These are phyloP conservation scores for Termitomyces heimii DNA, from an alignment of 768 basidiomycete genomes.

Conservation along the genomic window DNA sequence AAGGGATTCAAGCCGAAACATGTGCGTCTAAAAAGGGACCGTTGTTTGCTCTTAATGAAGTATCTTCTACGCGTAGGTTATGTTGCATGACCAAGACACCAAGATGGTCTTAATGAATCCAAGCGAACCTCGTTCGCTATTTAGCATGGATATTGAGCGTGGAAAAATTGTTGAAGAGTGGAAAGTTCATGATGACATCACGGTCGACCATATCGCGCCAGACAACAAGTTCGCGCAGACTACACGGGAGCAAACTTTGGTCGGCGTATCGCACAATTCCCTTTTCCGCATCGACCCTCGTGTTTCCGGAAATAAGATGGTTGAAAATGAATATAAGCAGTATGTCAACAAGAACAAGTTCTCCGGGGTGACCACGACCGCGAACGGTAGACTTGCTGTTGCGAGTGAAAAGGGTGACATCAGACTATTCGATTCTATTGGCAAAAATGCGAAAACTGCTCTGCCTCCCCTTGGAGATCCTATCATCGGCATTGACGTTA, in stretches of 20 bases:
- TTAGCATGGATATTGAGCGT: constrained; percentile 86
- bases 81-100: constrained; percentile 94
- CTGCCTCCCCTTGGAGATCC: constrained; percentile 93
- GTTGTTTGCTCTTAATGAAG: constrained; percentile 5
- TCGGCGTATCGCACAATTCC: constrained; percentile 91
- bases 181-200: constrained; percentile 90
- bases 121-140: constrained; percentile 72
- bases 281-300: constrained; percentile 98
- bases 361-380: constrained; percentile 87
- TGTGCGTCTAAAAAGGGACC: constrained; percentile 32
- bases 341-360: constrained; percentile 95
- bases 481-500: constrained; percentile 91
- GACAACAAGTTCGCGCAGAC: constrained; percentile 94
- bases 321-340: constrained; percentile 93
- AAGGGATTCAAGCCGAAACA: constrained; percentile 82
- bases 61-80: constrained; percentile 49
- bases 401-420: constrained; percentile 97
- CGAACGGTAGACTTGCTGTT: constrained; percentile 80
- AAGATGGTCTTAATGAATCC: constrained; percentile 95
- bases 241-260: constrained; percentile 86
- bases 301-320: constrained; percentile 85
- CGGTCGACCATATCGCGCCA: constrained; percentile 86
- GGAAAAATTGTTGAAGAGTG: constrained; percentile 98
- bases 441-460: constrained; percentile 99
- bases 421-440: constrained; percentile 89